These are phyloP conservation scores for Emmonsia crescens DNA, from an alignment of 2,329 filamentous ascomycete species.

Conservation along the genomic window DNA sequence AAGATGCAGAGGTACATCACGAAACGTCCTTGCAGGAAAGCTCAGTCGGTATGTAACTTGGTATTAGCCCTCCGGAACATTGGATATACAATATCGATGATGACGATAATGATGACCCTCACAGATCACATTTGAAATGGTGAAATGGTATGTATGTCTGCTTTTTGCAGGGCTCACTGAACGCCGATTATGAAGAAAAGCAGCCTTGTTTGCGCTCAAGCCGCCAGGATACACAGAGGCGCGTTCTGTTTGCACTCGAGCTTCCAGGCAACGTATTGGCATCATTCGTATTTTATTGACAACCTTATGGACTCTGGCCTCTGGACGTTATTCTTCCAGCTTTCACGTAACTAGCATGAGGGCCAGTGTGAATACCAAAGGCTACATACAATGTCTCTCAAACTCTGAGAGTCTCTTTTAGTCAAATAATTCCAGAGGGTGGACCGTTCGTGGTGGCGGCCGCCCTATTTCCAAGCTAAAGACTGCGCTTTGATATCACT, in stretches of 20 bases:
- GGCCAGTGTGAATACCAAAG: background rate
- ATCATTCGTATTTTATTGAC: background rate
- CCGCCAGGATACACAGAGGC: background rate
- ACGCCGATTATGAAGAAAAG: background rate
- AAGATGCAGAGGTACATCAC: background rate
- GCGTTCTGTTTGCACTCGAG: background rate
- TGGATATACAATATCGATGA: background rate
- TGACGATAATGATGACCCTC: background rate
- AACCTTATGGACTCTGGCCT: background rate
- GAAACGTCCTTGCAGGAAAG: background rate
- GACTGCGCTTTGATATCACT: conserved; percentile 12
- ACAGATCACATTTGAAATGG: background rate
- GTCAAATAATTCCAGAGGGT: background rate
- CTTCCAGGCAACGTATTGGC: background rate
- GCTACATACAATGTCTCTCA: background rate
- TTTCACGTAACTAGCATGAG: background rate
- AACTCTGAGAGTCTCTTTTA: background rate
- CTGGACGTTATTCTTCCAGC: background rate
- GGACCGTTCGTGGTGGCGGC: background rate
- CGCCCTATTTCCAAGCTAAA: conserved; percentile 2
- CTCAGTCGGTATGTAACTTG: background rate
- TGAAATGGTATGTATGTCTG: background rate
- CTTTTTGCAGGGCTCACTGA: background rate
- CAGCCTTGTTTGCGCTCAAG: background rate
- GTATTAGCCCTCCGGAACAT: background rate